Percentiles rank a stretch among this genome's conserved stretches.
phyloP scores from a whole-genome alignment of 2,329 filamentous ascomycete genomes.

The Fusarium tupiense region DNA sequence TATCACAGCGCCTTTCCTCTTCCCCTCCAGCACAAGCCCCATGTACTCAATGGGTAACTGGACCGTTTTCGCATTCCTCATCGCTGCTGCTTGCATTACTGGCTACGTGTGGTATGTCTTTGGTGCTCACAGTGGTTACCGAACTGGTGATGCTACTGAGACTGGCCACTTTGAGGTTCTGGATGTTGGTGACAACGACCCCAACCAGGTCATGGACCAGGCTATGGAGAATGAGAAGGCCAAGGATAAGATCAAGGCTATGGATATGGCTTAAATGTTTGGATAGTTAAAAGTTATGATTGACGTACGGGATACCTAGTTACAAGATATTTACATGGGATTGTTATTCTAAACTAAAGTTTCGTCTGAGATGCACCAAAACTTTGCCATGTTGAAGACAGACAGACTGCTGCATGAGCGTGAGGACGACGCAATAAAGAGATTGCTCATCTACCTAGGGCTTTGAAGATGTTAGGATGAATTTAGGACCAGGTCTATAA shows the following conservation, averaged over 20 bases:
- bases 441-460: no score
- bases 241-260: conserved; percentile 29
- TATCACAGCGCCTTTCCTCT: conserved; percentile 48
- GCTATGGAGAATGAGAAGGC: conserved; percentile 26
- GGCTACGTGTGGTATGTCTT: conserved; percentile 46
- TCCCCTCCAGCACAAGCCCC: conserved; percentile 43
- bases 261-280: conserved; percentile 19
- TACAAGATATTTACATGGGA: not conserved
- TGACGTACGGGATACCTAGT: not conserved
- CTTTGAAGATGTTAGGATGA: not conserved
- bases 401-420: not conserved
- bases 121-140: conserved; percentile 46
- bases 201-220: conserved; percentile 30
- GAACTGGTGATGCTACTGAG: conserved; percentile 37
- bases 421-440: no score
- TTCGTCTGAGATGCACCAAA: not conserved
- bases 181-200: conserved; percentile 33
- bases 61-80: conserved; percentile 48
- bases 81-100: conserved; percentile 39
- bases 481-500: fast-evolving
- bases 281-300: not conserved
- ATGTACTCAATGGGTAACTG: conserved; percentile 50
- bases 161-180: conserved; percentile 28
- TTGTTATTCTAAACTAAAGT: not conserved
- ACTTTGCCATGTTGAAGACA: not conserved